Base-by-base conservation (phyloP, 495 filamentous ascomycete species). In the Copromyces sp. region DNA sequence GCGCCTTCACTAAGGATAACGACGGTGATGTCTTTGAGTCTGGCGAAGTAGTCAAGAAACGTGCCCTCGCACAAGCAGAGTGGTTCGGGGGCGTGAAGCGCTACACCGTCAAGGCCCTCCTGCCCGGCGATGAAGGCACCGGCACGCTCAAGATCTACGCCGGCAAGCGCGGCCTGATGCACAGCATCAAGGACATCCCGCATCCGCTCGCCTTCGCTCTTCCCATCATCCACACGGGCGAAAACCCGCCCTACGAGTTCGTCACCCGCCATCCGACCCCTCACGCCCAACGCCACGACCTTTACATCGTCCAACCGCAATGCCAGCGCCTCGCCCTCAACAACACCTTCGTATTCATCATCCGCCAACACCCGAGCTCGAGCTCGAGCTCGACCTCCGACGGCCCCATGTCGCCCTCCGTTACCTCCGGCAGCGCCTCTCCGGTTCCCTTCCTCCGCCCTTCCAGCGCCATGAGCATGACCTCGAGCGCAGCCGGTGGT, bases 291-390 rank as follows among this genome's bases (percentile, higher is more conserved):
- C 89, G 95, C 29, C 95, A 99, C 80, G 95, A 98, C 75, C 88
- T 99, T 74, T 99, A 99, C 81, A 91, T 99, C 77, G 92, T 91
- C 40, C 94, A 97, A 76, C 95, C 96, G 0, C 96, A 98, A 80
- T 98, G 95, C 78, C 86, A 91, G 44, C 87, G 88, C 29, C 84
- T 99, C 12, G 94, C 93, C 9, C 81, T 96, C 53, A 97, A 97
- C 83, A 98, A 98, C 78, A 99, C 95, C 8, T 99, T 97, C 78
- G 95, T 99, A 35, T 99, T 99, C 78, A 90, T 91, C 69, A 91
- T 98, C 68, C 92, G 95, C 38, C 95, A 99, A 78, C 94, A 98
- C 78, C 92, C 94, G 0, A 91, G 93, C 42, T 90, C 90, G 0
- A 91, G 93, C 42, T 90, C 90, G 0, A 80, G 84, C 5, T 90